phyloP scores from a whole-genome alignment of 805 yeast genomes.

The Blastobotrys muscicola region DNA sequence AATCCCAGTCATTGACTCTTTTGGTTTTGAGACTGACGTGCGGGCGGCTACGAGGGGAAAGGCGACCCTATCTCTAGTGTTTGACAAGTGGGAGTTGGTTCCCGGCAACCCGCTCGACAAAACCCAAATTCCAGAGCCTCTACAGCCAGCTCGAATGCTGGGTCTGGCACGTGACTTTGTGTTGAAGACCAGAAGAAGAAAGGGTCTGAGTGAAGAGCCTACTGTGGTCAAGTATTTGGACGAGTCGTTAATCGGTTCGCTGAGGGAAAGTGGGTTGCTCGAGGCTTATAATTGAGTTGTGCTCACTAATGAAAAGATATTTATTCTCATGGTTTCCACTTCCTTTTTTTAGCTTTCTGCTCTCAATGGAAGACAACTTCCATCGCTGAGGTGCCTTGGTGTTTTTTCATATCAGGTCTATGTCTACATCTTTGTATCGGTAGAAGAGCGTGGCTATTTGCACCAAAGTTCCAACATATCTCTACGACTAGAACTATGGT shows the following conservation, averaged over 20 bases:
- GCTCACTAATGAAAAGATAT: no score
- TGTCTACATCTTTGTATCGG: no score
- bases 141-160: constrained; percentile 62
- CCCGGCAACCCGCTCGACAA: constrained; percentile 89
- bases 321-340: no score
- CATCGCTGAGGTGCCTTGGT: no score
- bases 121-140: constrained; percentile 49
- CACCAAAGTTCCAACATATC: no score
- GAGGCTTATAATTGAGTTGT: no score
- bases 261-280: constrained; percentile 39
- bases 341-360: no score
- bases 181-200: constrained; percentile 78
- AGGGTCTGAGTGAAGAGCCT: constrained; percentile 73
- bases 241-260: constrained; percentile 41
- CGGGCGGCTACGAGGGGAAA: constrained; percentile 70
- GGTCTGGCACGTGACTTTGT: constrained; percentile 83
- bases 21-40: constrained; percentile 83
- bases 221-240: constrained; percentile 59
- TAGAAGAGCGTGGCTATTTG: no score
- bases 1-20: constrained; percentile 83
- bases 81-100: constrained; percentile 64
- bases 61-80: constrained; percentile 58
- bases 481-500: no score
- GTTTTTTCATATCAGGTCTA: no score
- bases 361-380: no score